Conservation (phyloP, 441 rosid species). For the Pelargonium fulgidum region DNA sequence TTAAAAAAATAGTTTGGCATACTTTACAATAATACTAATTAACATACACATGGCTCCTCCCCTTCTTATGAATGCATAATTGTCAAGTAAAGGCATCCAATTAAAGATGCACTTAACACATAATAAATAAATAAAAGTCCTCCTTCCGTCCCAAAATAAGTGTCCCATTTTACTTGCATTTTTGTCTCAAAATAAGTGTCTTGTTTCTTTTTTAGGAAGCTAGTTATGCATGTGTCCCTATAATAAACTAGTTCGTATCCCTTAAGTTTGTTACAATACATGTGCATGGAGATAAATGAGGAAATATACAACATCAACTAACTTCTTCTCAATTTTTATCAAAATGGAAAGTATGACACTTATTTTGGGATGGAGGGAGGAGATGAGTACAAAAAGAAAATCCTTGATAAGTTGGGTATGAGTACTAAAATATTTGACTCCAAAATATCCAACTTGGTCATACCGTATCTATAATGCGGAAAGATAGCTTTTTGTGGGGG, state of each 20-base stretch:
- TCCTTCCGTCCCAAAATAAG: too few species aligned
- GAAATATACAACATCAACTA: too few species aligned
- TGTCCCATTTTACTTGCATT: too few species aligned
- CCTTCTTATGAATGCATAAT: neutral
- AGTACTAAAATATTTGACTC: conserved; percentile 3
- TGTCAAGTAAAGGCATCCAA: neutral
- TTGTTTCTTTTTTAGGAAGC: too few species aligned
- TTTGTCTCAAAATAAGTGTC: too few species aligned
- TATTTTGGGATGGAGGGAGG: too few species aligned
- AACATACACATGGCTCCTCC: neutral
- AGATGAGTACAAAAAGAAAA: neutral
- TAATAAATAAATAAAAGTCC: neutral
- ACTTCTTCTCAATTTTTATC: too few species aligned
- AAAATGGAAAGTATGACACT: too few species aligned
- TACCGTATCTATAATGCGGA: conserved; percentile 96
- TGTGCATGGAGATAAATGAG: too few species aligned
- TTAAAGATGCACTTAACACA: neutral
- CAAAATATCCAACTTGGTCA: conserved; percentile 22
- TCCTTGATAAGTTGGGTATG: neutral
- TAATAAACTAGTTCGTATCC: too few species aligned
- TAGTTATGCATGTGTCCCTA: too few species aligned
- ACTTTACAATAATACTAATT: neutral
- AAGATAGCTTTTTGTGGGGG: conserved; percentile 92
- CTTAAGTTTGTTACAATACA: too few species aligned
- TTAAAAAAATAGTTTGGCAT: neutral